Evolutionary conservation across 805 yeast species (phyloP).

Genomic region (Metschnikowia aberdeeniae): DNA sequence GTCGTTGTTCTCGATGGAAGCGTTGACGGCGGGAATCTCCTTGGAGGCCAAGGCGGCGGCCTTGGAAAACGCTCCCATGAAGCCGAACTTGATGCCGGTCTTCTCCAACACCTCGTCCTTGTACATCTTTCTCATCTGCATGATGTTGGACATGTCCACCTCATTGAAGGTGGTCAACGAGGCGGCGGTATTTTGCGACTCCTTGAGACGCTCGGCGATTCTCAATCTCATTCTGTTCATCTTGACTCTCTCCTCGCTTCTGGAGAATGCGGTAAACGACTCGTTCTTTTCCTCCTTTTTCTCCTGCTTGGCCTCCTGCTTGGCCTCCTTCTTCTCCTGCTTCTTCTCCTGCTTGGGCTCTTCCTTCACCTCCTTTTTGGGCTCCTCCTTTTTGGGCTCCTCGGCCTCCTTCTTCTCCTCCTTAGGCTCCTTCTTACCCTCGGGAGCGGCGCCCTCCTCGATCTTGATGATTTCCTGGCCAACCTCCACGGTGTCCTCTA

Average conservation of each 20-base stretch:
- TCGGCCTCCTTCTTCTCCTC: conserved; percentile 17
- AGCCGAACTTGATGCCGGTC: conserved; percentile 92
- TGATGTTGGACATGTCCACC: conserved; percentile 88
- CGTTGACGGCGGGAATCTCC: conserved; percentile 93
- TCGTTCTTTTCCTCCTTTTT: conserved; percentile 17
- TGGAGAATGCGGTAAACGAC: conserved; percentile 53
- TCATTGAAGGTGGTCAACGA: conserved; percentile 97
- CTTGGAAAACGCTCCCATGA: conserved; percentile 97
- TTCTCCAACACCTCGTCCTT: conserved; percentile 94
- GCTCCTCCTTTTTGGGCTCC: conserved; percentile 13
- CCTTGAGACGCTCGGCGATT: conserved; percentile 98
- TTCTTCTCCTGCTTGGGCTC: conserved; percentile 13
- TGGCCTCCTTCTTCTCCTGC: neutral
- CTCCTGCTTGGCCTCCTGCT: too few relatives aligned
- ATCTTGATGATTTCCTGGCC: conserved; percentile 89
- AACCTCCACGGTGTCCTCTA: conserved; percentile 92
- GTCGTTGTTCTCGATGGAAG: conserved; percentile 86
- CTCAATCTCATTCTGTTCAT: conserved; percentile 99
- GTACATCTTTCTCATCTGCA: conserved; percentile 93
- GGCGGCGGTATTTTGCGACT: conserved; percentile 98
- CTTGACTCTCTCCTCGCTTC: conserved; percentile 88
- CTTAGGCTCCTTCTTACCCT: conserved; percentile 24
- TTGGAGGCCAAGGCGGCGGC: conserved; percentile 91
- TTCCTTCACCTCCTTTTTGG: conserved; percentile 28
- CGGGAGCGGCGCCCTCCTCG: conserved; percentile 53